These are phyloP conservation scores for Aspergillus flavus DNA, from an alignment of 2,329 filamentous ascomycete genomes.

Conservation along the genomic window DNA sequence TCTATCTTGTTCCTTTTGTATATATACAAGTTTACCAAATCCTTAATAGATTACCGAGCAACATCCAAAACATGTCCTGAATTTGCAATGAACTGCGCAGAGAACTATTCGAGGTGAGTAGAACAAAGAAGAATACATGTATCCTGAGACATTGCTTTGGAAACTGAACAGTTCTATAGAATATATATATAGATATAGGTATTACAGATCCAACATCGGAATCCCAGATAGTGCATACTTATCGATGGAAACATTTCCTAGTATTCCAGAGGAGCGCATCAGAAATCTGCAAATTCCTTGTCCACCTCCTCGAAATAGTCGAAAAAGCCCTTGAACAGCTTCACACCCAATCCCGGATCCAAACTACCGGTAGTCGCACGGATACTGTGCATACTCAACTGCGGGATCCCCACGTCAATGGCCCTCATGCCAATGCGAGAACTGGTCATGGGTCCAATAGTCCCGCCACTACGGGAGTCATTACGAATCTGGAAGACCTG, in stretches of 20 bases:
- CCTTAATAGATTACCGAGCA: neutral
- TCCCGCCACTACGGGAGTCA: constrained; percentile 84
- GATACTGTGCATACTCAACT: constrained; percentile 92
- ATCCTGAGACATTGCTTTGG: neutral
- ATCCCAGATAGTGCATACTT: no score
- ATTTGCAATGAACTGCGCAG: neutral
- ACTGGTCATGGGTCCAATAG: constrained; percentile 89
- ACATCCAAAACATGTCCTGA: no score
- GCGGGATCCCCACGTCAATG: constrained; percentile 85
- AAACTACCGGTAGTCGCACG: constrained; percentile 82
- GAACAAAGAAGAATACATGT: neutral
- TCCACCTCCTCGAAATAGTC: constrained; percentile 86
- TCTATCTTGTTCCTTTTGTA: neutral
- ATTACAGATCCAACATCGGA: neutral
- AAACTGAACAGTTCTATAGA: neutral
- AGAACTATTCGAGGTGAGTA: neutral
- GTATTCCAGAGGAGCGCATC: constrained; percentile 2
- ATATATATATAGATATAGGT: constrained; percentile 6
- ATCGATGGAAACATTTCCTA: neutral
- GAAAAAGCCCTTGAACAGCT: constrained; percentile 86
- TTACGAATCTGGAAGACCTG: constrained; percentile 96
- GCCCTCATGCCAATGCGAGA: constrained; percentile 77
- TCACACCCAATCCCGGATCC: constrained; percentile 85
- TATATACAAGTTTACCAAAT: neutral
- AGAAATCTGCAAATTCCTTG: constrained; percentile 65